Base-by-base conservation (phyloP, 768 basidiomycete species). In the Psilocybe tampanensis region DNA sequence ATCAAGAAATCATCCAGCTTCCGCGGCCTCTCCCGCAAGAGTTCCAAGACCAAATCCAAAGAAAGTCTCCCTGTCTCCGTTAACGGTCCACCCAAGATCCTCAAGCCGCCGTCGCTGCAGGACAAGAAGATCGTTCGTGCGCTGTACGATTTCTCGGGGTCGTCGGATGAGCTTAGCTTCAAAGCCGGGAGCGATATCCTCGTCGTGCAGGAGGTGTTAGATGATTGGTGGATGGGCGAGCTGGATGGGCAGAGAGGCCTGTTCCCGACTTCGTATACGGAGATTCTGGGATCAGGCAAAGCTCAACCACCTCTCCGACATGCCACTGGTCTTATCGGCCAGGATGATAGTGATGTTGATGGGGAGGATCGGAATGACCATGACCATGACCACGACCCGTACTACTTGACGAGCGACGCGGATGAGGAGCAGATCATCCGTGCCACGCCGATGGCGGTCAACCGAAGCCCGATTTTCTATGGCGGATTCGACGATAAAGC, bases 161-260 rank as follows among this genome's bases (percentile, higher is more conserved):
- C 86, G 2, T 74, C 83, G 1, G 94, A 95, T 62, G 94, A 96
- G 69, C 76, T 97, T 34, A 80, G 80, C 42, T 88, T 96, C 74
- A 80, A 75, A 55, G 74, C 79, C 4, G 94, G 93, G 0, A 87
- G 89, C 39, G 84, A 92, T 62, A 89, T 97, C 55, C 70, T 79
- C 13, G 86, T 95, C 24, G 63, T 92, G 24, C 86, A 85, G 32
- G 92, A 95, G 68, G 90, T 94, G 0, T 76, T 93, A 32, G 90
- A 92, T 59, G 93, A 86, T 58, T 95, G 94, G 94, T 95, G 92
- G 90, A 83, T 94, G 76, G 94, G 94, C 7, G 86, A 90, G 67
- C 68, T 85, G 32, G 73, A 81, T 54, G 92, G 90, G 1, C 78
- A 77, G 59, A 85, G 80, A 50, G 94, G 94, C 13, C 68, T 96